Conservation (phyloP, 2,329 filamentous ascomycete species). For the Pseudocercospora macadamiae region DNA sequence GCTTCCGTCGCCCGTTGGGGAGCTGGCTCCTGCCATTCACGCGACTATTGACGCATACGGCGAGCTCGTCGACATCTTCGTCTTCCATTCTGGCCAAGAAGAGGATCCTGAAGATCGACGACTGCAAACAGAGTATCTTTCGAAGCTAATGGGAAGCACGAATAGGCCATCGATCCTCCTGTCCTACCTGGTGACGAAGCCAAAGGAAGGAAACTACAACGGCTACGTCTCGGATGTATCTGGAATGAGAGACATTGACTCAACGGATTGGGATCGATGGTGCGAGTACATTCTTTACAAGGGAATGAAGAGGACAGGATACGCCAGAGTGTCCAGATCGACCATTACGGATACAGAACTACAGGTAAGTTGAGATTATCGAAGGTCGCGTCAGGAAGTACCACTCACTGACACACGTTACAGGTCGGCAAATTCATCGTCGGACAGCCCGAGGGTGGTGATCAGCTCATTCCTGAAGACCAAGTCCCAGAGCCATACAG, state of each 20-base stretch:
- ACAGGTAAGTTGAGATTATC: conserved; percentile 60
- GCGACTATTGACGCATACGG: conserved; percentile 96
- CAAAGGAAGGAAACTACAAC: conserved; percentile 92
- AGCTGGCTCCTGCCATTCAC: conserved; percentile 92
- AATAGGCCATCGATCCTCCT: conserved; percentile 81
- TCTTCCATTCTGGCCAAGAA: conserved; percentile 98
- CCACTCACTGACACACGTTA: conserved; percentile 19
- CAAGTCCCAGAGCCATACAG: conserved; percentile 75
- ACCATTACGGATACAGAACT: conserved; percentile 97
- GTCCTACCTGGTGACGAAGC: conserved; percentile 89
- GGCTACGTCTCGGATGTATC: conserved; percentile 85
- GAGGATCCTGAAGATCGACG: conserved; percentile 91
- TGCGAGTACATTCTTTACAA: conserved; percentile 99
- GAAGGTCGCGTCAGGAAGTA: not conserved
- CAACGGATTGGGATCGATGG: conserved; percentile 93
- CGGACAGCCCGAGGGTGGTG: conserved; percentile 64
- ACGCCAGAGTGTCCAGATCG: conserved; percentile 83
- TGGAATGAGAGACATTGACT: conserved; percentile 94
- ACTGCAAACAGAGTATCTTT: conserved; percentile 82
- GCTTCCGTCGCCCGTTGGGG: conserved; percentile 88
- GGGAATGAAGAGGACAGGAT: conserved; percentile 79
- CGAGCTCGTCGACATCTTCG: conserved; percentile 86
- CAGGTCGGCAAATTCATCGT: conserved; percentile 89
- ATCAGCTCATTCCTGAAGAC: conserved; percentile 69
- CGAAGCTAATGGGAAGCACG: conserved; percentile 83